Evolutionary conservation across 129 eudicot genomes (phyloP), one percentile per base, ranked within the genome.

Genomic region (Flaveria ramosissima): DNA sequence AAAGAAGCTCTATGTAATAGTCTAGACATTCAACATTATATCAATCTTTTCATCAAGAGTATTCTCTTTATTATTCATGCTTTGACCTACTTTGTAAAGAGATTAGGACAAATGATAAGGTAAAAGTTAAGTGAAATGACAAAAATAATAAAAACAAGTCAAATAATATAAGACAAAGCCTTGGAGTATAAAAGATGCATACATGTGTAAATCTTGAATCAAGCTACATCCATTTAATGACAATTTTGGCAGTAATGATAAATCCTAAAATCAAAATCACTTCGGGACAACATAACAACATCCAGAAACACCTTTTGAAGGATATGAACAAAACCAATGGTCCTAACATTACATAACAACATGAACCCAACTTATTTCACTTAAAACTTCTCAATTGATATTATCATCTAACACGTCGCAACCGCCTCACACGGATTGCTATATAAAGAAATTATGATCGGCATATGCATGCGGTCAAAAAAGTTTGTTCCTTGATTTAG

Each of bases 241-340:
- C 12, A 5, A 55, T 50, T 80, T 74, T 80, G 80, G 77, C 55
- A 46, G 65, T 60, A 46, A 32, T 21, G 55, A 74, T 66, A 41
- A 41, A 42, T 26, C 42, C 53, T 11, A 67, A 55, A 43, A 74
- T 65, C 51, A 80, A 10, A 66, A 43, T 21, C 84, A 80, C 55
- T 74, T 45, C 41, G 55, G 30, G 83, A 80, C 83, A 80, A 48
- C 74, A 66, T 72, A 80, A 72, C 6, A 7, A 30, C 74, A 80
- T 42, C 51, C 69, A 73, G 30, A 65, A 65, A 52, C 43, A 53
- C 74, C 74, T 80, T 80, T 80, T 41, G 2, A 7, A 67, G 26
- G 55, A 80, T 52, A 26, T 9, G 52, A 43, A 80, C 76, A 80
- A 36, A 68, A 67, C 53, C 21, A 30, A 74, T 57, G 80, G 80